Percentiles rank a stretch among this genome's conserved stretches.
phyloP scores from a whole-genome alignment of 2,329 filamentous ascomycete genomes.

The Lojkania enalia region DNA sequence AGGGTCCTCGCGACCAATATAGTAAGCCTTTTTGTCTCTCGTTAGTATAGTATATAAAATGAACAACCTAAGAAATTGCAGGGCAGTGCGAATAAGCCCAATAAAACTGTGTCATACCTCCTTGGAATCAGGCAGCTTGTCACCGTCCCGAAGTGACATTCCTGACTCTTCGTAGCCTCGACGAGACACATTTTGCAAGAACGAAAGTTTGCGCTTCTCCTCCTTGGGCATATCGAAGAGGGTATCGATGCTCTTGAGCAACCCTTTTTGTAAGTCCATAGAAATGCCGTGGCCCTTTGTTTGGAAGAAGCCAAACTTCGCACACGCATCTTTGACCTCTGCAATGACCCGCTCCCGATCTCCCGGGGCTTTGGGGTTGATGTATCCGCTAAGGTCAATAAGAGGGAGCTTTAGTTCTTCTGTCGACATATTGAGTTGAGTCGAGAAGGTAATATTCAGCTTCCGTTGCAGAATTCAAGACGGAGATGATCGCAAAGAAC shows the following conservation, averaged over 20 bases:
- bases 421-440: conserved; percentile 1
- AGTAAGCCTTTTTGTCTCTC: conserved; percentile 10
- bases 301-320: conserved; percentile 22
- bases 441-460: too few relatives aligned
- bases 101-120: too few relatives aligned
- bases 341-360: conserved; percentile 11
- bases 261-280: conserved; percentile 3
- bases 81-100: too few relatives aligned
- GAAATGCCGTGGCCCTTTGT: conserved; percentile 18
- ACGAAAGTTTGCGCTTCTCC: conserved; percentile 18
- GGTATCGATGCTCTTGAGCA: conserved; percentile 9
- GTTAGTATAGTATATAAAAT: too few relatives aligned
- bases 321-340: conserved; percentile 10
- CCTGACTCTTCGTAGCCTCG: conserved; percentile 14
- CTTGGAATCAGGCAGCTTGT: conserved; percentile 18
- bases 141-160: conserved; percentile 10
- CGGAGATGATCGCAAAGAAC: too few relatives aligned
- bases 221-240: conserved; percentile 16
- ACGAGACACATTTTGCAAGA: conserved; percentile 8
- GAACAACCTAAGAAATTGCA: too few relatives aligned
- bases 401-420: conserved; percentile 8
- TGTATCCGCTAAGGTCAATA: conserved; percentile 9
- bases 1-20: conserved; percentile 12
- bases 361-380: conserved; percentile 1
- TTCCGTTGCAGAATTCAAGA: too few relatives aligned